A percentile compares a stretch with the other conserved stretches of the same genome.
Conservation (phyloP, 768 basidiomycete genomes). For the Lentinula sp. region DNA sequence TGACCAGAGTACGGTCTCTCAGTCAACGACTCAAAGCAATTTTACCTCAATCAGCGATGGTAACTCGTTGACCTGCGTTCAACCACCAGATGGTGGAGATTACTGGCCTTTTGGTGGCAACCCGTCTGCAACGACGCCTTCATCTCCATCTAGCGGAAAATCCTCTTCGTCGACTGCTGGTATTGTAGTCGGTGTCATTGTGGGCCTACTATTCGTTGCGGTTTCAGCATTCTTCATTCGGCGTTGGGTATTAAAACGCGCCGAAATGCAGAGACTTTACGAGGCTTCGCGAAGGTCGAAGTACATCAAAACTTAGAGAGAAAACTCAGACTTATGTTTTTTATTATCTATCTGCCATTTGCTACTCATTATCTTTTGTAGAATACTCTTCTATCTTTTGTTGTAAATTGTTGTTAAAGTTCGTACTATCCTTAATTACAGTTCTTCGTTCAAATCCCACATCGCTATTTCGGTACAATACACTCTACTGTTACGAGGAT, state of each 20-base stretch:
- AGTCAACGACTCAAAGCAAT: conserved; percentile 41
- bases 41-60: conserved; percentile 49
- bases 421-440: neutral
- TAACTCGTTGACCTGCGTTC: conserved; percentile 57
- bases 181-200: conserved; percentile 21
- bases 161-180: conserved; percentile 34
- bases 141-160: conserved; percentile 15
- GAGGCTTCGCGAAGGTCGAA: neutral
- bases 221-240: conserved; percentile 22
- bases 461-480: neutral
- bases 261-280: neutral
- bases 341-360: neutral
- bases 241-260: neutral
- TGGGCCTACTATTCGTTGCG: neutral
- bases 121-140: conserved; percentile 26
- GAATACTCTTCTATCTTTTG: neutral
- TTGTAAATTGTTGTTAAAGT: neutral
- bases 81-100: conserved; percentile 60
- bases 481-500: neutral
- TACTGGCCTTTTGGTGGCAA: conserved; percentile 68
- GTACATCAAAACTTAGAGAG: neutral
- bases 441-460: neutral
- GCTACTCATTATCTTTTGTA: neutral
- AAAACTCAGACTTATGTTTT: neutral
- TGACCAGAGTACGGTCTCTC: conserved; percentile 33